Evolutionary conservation across 2,329 filamentous ascomycete genomes (phyloP), one percentile per base, ranked within the genome.

Genomic region (Tothia fuscella): DNA sequence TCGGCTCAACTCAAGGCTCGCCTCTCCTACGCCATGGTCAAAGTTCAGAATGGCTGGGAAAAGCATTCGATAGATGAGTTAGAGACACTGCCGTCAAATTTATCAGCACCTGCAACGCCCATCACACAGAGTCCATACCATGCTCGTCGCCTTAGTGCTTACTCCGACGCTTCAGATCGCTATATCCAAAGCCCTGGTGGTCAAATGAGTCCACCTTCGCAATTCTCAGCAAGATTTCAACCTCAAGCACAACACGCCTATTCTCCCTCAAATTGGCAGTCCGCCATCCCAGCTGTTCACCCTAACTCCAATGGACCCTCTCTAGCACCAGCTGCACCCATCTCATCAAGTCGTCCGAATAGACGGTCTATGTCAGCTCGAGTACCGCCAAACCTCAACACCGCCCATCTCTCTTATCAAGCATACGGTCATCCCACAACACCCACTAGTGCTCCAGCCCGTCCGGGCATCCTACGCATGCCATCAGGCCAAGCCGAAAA

Each of bases 21-120:
- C 52, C 71, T 96, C 21, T 85, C 86, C 5, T 95, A 95, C 60
- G 89, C 89, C 49, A 91, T 93, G 74, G 74, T 93, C 56, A 95
- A 94, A 61, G 82, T 95, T 2, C 40, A 63, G 48, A 79, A 93
- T 55, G 86, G 85, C 45, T 91, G 87, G 81, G 82, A 93, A 61
- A 73, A 79, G 38, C 78, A 81, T 48, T 78, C 77, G 14, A 76
- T 91, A 44, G 78, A 82, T 42, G 82, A 89, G 59, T 74, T 89
- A 22, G 85, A 89, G 19, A 12, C 34, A 19, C 28, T 28, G 17
- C n/a, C 41, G 13, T 22, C 41, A 4, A 28, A 22, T 10, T 20
- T 35, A 3, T 26, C 33, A 3, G 19, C 22, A 12, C 41, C 41
- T 6, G 26, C 41, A 6, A 37, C 41, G 7, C 38, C 38, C 3